Base-by-base conservation (phyloP, 1,284 basidiomycete genomes). In the Boletus smithii region DNA sequence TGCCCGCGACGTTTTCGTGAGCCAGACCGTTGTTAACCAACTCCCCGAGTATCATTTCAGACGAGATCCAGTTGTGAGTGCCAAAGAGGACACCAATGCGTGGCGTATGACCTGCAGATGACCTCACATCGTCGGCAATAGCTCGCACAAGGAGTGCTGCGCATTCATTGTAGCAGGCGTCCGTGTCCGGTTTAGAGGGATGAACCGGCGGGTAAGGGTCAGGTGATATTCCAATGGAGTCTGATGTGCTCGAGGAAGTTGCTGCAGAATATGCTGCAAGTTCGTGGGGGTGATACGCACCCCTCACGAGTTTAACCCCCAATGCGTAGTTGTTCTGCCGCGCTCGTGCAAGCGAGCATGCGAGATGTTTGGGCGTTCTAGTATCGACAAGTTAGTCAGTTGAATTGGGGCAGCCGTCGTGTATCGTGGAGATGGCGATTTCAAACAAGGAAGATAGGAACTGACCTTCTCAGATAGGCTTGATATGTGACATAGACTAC, bases 261-360 rank as follows among this genome's bases (percentile, higher is more conserved):
- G 48, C 24, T 5, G 55, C 42, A 33, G 70, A 69, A 57, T 82
- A 73, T 2, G 80, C 76, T 16, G 72, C 71, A 37, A 81, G 62
- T 65, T 97, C 95, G 46, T 86, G 77, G 2, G 83, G 78, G 59
- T 95, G 89, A 67, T 97, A 98, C 2, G 95, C 95, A 0, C 95
- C 95, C 20, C 95, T 83, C 27, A 98, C 95, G 47, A 98, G 85
- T 70, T 98, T 98, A 53, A 95, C 83, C 14, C 95, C 95, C 2
- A 98, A 78, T 0, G 87, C 76, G 66, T 93, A 97, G 36, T 79
- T 76, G 56, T 84, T 73, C 38, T 66, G 67, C 53, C 80, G 74
- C 8, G 95, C 88, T 46, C 90, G 83, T n/a, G 70, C 69, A 37
- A 95, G 69, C 27, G 83, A 79, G 24, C 79, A 78, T 0, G 71